Percentiles rank a stretch among this genome's conserved stretches.
Evolutionary conservation across 2,329 filamentous ascomycete genomes (phyloP).

Genomic region (Emmonsiellopsis sp.): DNA sequence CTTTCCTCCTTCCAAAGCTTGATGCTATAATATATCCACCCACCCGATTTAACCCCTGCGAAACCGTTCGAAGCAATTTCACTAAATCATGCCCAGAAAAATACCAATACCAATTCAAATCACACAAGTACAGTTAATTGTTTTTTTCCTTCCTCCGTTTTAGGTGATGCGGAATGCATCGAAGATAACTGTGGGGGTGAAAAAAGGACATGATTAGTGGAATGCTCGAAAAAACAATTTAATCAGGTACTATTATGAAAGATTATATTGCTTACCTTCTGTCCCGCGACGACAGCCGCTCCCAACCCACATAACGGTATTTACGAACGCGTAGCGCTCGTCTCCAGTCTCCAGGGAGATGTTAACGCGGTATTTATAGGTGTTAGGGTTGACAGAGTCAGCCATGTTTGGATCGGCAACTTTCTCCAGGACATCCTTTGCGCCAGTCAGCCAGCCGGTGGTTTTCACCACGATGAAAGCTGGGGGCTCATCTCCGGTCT

Average conservation of each 20-base stretch:
- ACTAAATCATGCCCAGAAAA: background rate
- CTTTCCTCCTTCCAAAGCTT: too few species aligned
- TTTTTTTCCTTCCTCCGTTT: background rate
- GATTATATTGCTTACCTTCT: constrained; percentile 29
- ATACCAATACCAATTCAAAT: background rate
- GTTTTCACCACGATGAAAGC: constrained; percentile 41
- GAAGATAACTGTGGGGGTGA: constrained; percentile 21
- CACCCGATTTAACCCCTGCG: background rate
- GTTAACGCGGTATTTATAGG: constrained; percentile 41
- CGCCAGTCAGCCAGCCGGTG: constrained; percentile 40
- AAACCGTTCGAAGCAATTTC: background rate
- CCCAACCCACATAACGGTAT: constrained; percentile 43
- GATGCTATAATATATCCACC: too few species aligned
- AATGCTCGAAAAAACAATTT: background rate
- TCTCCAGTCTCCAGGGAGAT: constrained; percentile 43
- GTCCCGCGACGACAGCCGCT: constrained; percentile 39
- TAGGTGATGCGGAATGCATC: constrained; percentile 31
- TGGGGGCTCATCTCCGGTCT: constrained; percentile 42
- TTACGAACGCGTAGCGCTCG: constrained; percentile 41
- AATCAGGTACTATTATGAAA: background rate
- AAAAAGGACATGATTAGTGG: constrained; percentile 1
- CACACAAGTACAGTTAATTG: background rate
- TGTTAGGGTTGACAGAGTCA: constrained; percentile 39
- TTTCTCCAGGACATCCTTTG: constrained; percentile 42
- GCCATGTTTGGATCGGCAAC: constrained; percentile 35